These are phyloP conservation scores for Populus simonii DNA, from an alignment of 345 rosid genomes.

Conservation along the genomic window DNA sequence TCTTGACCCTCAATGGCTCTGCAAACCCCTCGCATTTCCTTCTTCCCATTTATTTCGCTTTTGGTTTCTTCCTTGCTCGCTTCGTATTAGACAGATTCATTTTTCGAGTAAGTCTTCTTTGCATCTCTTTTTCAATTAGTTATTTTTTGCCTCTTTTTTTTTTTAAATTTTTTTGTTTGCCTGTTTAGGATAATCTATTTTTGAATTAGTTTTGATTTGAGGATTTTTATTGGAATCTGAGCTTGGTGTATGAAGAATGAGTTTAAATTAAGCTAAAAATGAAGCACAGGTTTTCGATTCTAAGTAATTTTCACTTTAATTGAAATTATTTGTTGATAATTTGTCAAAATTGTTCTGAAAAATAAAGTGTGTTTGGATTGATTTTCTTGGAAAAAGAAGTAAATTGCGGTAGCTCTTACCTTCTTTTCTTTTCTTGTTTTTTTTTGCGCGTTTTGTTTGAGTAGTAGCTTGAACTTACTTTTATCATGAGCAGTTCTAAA, in stretches of 20 bases:
- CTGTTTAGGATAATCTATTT: too few species aligned
- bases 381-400: too few species aligned
- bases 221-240: background rate
- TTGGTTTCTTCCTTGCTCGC: constrained; percentile 54
- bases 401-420: too few species aligned
- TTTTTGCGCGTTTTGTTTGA: too few species aligned
- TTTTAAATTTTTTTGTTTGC: background rate
- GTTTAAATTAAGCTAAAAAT: background rate
- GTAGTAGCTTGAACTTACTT: too few species aligned
- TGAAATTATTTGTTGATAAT: too few species aligned
- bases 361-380: too few species aligned
- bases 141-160: background rate
- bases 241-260: background rate
- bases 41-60: constrained; percentile 59
- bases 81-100: constrained; percentile 69
- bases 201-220: background rate
- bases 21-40: constrained; percentile 51
- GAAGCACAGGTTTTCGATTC: background rate
- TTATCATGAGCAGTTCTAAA: too few species aligned
- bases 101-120: constrained; percentile 55
- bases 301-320: background rate
- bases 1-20: constrained; percentile 34
- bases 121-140: background rate
- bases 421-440: too few species aligned
- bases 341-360: too few species aligned